Evolutionary conservation across 169 alveolate species (phyloP).

Genomic region (Eimeria nieschulzi): DNA sequence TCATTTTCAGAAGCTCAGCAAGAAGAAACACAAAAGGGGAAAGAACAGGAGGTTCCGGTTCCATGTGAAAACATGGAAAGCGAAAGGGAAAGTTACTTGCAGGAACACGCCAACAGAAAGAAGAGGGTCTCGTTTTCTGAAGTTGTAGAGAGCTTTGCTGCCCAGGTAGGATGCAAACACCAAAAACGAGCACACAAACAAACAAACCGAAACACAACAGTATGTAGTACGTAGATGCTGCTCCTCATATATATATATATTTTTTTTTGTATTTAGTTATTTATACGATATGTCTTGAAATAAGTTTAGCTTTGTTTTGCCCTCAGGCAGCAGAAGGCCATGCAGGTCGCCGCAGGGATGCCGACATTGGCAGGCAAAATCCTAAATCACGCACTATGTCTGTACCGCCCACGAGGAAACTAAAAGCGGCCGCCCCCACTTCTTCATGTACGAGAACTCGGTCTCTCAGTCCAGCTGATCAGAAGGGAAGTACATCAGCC

Average conservation of each 20-base stretch:
- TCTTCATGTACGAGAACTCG: background rate
- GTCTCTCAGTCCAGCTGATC: background rate
- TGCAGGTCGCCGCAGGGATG: no score
- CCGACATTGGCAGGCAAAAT: no score
- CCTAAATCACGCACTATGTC: no score
- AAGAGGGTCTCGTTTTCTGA: conserved; percentile 19
- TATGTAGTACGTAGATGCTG: background rate
- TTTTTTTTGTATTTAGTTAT: no score
- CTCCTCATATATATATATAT: background rate
- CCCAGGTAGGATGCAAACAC: background rate
- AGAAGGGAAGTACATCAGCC: background rate
- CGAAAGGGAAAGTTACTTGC: no score
- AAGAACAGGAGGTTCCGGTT: background rate
- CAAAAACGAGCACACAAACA: background rate
- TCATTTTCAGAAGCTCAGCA: background rate
- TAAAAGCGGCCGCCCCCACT: background rate
- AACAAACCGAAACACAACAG: no score
- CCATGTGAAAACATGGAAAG: background rate
- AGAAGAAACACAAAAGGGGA: background rate
- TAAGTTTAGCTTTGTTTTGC: no score
- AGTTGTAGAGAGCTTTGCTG: background rate
- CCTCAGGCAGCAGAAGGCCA: no score
- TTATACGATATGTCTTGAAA: no score
- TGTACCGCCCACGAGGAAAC: no score
- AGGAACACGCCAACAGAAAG: background rate